Percentiles rank a stretch among this genome's conserved stretches.
Evolutionary conservation across 2,329 filamentous ascomycete species (phyloP).

Genomic region (Colletotrichum sp.): DNA sequence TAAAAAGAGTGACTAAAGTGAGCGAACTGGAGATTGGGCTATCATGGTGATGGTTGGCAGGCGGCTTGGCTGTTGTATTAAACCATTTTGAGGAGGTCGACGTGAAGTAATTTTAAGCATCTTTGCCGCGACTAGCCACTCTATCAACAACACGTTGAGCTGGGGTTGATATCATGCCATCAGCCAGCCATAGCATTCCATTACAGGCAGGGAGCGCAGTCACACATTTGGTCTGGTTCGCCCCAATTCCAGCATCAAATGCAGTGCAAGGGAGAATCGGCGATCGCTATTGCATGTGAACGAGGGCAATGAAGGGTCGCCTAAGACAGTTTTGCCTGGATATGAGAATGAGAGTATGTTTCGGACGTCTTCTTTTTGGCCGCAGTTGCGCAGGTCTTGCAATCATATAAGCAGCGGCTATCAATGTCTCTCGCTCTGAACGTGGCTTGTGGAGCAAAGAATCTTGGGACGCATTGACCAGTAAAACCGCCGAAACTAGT

Average conservation of each 20-base stretch:
- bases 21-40: not conserved
- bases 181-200: not conserved
- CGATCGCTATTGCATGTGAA: not conserved
- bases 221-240: not conserved
- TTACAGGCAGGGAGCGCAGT: not conserved
- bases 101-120: not conserved
- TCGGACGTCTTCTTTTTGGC: not conserved
- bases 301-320: not conserved
- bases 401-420: not conserved
- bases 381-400: not conserved
- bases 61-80: not conserved
- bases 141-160: not conserved
- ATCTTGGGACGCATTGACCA: not conserved
- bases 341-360: not conserved
- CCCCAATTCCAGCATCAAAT: not conserved
- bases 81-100: not conserved
- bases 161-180: not conserved
- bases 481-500: not conserved
- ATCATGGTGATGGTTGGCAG: not conserved
- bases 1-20: not conserved
- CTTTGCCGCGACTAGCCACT: not conserved
- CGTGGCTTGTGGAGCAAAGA: not conserved
- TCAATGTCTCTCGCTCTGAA: not conserved
- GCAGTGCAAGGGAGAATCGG: not conserved
- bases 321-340: not conserved